These are phyloP conservation scores for Scedosporium dehoogii DNA, from an alignment of 2,329 filamentous ascomycete species.

Conservation along the genomic window DNA sequence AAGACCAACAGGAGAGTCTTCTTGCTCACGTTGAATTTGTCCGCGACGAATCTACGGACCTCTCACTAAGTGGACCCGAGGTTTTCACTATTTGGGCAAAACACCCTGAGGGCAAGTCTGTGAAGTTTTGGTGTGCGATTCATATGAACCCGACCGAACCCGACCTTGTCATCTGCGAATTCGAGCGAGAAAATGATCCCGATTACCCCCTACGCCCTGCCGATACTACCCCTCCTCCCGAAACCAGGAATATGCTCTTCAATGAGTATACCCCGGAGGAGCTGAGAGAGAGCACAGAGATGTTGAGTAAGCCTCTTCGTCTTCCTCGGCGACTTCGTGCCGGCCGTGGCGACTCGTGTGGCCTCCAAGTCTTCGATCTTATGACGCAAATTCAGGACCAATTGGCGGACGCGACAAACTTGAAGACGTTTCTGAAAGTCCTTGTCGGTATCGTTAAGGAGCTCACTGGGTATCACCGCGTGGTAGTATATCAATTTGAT, in stretches of 20 bases:
- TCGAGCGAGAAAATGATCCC: constrained; percentile 72
- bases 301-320: constrained; percentile 66
- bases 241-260: constrained; percentile 63
- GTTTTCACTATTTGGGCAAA: constrained; percentile 72
- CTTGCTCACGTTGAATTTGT: constrained; percentile 85
- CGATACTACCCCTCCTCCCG: constrained; percentile 48
- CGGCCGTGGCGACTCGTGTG: constrained; percentile 65
- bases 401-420: constrained; percentile 57
- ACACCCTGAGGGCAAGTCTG: constrained; percentile 41
- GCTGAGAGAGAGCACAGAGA: constrained; percentile 63
- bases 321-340: constrained; percentile 67
- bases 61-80: constrained; percentile 67
- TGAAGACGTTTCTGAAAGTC: constrained; percentile 69
- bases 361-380: constrained; percentile 86
- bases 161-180: constrained; percentile 74
- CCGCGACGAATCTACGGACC: constrained; percentile 69
- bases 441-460: constrained; percentile 82
- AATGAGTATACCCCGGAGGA: constrained; percentile 66
- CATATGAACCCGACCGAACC: constrained; percentile 62
- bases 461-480: constrained; percentile 79
- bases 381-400: constrained; percentile 90
- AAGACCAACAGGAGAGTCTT: constrained; percentile 76
- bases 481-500: constrained; percentile 92
- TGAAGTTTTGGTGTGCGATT: constrained; percentile 80
- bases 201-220: constrained; percentile 56